Evolutionary conservation across 768 basidiomycete species (phyloP).

Genomic region (Pholiota microspora): DNA sequence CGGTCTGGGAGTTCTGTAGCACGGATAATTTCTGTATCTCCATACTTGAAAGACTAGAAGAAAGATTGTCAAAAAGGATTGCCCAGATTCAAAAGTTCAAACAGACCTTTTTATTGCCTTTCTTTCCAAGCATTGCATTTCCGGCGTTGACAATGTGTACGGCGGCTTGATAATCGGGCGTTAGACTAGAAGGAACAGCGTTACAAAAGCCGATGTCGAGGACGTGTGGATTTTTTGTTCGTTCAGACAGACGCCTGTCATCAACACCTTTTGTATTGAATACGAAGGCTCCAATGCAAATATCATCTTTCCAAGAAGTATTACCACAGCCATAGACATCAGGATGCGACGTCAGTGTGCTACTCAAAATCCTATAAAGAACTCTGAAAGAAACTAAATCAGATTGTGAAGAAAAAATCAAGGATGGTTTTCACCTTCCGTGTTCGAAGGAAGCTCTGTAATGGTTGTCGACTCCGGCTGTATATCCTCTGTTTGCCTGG

Average conservation of each 20-base stretch:
- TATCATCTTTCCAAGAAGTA: constrained; percentile 18
- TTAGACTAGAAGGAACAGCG: constrained; percentile 20
- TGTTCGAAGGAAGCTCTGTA: constrained; percentile 46
- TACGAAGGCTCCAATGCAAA: constrained; percentile 25
- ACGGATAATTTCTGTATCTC: constrained; percentile 20
- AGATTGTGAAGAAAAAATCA: neutral
- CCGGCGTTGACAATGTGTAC: constrained; percentile 22
- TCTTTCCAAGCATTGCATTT: constrained; percentile 18
- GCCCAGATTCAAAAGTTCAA: neutral
- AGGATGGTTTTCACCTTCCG: constrained; percentile 33
- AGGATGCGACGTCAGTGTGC: constrained; percentile 8
- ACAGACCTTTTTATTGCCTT: constrained; percentile 8
- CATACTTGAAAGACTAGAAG: constrained; percentile 28
- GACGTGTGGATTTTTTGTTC: constrained; percentile 20
- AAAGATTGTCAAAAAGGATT: neutral
- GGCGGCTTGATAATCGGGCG: constrained; percentile 14
- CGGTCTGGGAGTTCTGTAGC: constrained; percentile 14
- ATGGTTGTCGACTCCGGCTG: constrained; percentile 17
- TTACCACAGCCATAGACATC: constrained; percentile 20
- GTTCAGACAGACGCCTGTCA: constrained; percentile 18
- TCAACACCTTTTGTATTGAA: constrained; percentile 26
- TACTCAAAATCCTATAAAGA: constrained; percentile 21
- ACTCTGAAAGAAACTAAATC: constrained; percentile 14
- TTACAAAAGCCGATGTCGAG: constrained; percentile 38
- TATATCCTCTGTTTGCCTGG: constrained; percentile 39